These are phyloP conservation scores for Aphanomyces cochlioides DNA, from an alignment of 352 stramenopile genomes.

Conservation along the genomic window DNA sequence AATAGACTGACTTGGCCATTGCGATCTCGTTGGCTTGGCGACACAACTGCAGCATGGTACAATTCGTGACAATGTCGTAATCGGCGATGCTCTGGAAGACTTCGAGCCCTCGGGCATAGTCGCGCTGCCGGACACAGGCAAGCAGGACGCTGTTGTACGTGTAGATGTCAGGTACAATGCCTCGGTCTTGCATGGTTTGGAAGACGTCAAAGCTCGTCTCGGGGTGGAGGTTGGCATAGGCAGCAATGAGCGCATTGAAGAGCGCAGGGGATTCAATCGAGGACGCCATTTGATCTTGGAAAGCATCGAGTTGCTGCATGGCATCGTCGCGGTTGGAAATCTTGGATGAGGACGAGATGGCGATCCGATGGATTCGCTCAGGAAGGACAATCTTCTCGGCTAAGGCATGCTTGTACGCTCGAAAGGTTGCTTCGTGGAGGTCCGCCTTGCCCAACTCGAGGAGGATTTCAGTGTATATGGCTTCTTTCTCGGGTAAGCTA, in stretches of 20 bases:
- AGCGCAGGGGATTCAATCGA: slow-evolving; percentile 51
- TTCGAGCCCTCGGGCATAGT: slow-evolving; percentile 44
- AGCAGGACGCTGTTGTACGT: slow-evolving; percentile 77
- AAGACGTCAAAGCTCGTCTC: slow-evolving; percentile 52
- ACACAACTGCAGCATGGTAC: slow-evolving; percentile 72
- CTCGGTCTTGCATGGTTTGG: slow-evolving; percentile 39
- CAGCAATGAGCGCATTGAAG: slow-evolving; percentile 81
- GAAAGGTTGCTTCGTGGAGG: slow-evolving; percentile 21
- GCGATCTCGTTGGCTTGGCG: slow-evolving; percentile 53
- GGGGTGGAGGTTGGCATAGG: slow-evolving; percentile 52
- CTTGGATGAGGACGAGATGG: slow-evolving; percentile 19
- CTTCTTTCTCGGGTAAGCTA: slow-evolving; percentile 9
- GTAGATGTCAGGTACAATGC: slow-evolving; percentile 50
- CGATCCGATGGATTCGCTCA: background rate
- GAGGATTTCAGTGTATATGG: background rate
- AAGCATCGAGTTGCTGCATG: slow-evolving; percentile 51
- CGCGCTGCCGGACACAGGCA: slow-evolving; percentile 44
- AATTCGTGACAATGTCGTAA: slow-evolving; percentile 62
- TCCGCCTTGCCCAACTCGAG: background rate
- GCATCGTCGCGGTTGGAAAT: slow-evolving; percentile 15
- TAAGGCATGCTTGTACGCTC: slow-evolving; percentile 13
- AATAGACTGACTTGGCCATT: slow-evolving; percentile 53
- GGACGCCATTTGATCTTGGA: slow-evolving; percentile 47
- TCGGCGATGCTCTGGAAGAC: slow-evolving; percentile 57
- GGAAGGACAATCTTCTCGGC: background rate